Conservation (phyloP, 768 basidiomycete species). For the Pleurotus platypus region DNA sequence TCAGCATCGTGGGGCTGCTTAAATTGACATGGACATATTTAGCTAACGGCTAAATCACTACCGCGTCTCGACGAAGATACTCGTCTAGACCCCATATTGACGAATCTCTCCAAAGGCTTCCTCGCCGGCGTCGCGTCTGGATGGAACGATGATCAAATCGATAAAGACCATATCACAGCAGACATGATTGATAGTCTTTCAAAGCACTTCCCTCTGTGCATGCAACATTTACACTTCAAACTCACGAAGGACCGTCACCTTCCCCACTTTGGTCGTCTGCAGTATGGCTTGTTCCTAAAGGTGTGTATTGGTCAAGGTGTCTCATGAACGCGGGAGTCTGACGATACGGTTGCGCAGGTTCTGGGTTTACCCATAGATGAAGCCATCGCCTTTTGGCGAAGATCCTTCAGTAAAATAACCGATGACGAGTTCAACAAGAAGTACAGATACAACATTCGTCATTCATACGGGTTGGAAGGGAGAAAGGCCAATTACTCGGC, state of each 20-base stretch:
- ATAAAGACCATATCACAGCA: slow-evolving; percentile 73
- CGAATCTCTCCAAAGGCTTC: slow-evolving; percentile 93
- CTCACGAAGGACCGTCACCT: slow-evolving; percentile 78
- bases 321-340: not conserved
- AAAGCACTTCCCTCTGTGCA: slow-evolving; percentile 93
- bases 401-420: slow-evolving; percentile 72
- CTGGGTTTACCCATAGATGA: slow-evolving; percentile 93
- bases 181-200: slow-evolving; percentile 93
- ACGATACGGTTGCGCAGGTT: slow-evolving; percentile 44
- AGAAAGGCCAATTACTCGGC: slow-evolving; percentile 93
- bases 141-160: slow-evolving; percentile 56
- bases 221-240: slow-evolving; percentile 85
- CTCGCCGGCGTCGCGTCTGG: slow-evolving; percentile 85
- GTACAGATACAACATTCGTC: slow-evolving; percentile 95
- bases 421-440: slow-evolving; percentile 99
- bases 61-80: slow-evolving; percentile 94
- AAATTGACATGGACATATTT: slow-evolving; percentile 3
- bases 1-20: not conserved
- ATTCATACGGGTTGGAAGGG: slow-evolving; percentile 92
- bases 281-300: slow-evolving; percentile 95
- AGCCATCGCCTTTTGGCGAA: slow-evolving; percentile 90
- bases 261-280: slow-evolving; percentile 87
- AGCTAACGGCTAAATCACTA: slow-evolving; percentile 84
- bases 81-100: slow-evolving; percentile 82
- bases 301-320: slow-evolving; percentile 33